Conservation (phyloP, 768 basidiomycete species). For the Mycena haematopus region DNA sequence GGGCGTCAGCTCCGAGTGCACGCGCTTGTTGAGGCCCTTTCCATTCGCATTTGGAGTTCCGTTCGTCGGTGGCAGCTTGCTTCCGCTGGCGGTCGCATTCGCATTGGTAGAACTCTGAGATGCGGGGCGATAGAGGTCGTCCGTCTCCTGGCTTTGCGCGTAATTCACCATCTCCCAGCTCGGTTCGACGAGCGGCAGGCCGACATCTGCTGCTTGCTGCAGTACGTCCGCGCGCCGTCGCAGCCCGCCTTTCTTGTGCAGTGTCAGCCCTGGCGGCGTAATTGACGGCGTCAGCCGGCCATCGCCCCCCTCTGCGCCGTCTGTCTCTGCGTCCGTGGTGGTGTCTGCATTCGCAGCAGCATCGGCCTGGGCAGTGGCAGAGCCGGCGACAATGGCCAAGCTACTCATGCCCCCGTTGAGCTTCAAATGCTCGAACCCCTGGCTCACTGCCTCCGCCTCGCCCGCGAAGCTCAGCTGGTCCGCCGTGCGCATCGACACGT, state of each 20-base stretch:
- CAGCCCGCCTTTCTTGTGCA: slow-evolving; percentile 38
- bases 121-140: slow-evolving; percentile 24
- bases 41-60: neutral
- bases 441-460: slow-evolving; percentile 30
- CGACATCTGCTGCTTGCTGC: slow-evolving; percentile 52
- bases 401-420: slow-evolving; percentile 8
- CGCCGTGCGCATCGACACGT: slow-evolving; percentile 23
- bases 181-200: slow-evolving; percentile 50
- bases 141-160: slow-evolving; percentile 38
- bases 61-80: slow-evolving; percentile 4
- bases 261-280: slow-evolving; percentile 32
- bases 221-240: slow-evolving; percentile 58
- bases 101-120: neutral
- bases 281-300: slow-evolving; percentile 16
- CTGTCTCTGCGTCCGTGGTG: neutral
- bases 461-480: slow-evolving; percentile 30
- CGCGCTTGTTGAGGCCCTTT: too few relatives aligned
- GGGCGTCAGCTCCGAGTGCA: too few relatives aligned
- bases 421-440: slow-evolving; percentile 28
- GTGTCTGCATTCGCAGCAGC: neutral
- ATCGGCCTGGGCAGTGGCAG: too few relatives aligned
- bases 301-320: neutral
- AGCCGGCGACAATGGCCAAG: neutral
- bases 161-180: slow-evolving; percentile 63
- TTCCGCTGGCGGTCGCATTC: slow-evolving; percentile 3